Evolutionary conservation across 2,329 filamentous ascomycete species (phyloP).

Genomic region (Nigrospora sphaerica): DNA sequence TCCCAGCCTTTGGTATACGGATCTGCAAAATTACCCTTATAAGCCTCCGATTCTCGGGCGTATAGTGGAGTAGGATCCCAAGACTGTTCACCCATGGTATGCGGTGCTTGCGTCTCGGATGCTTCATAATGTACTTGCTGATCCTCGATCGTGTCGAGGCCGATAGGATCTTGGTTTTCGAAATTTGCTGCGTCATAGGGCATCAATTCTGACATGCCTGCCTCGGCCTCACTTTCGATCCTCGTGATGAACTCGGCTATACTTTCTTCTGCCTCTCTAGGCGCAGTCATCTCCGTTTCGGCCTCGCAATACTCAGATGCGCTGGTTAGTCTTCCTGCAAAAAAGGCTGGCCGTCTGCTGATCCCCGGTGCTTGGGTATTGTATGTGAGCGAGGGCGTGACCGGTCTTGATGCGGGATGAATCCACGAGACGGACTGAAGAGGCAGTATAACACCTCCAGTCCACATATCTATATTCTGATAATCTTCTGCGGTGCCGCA

Average conservation of each 20-base stretch:
- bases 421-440: conserved; percentile 17
- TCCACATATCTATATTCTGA: neutral
- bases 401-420: conserved; percentile 12
- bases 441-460: conserved; percentile 3
- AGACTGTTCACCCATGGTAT: no score
- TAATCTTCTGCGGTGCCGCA: neutral
- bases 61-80: no score
- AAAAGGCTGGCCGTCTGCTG: conserved; percentile 11
- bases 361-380: conserved; percentile 7
- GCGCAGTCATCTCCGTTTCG: neutral
- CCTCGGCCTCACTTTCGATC: conserved; percentile 20
- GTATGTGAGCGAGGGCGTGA: conserved; percentile 4
- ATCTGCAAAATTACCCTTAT: no score
- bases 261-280: conserved; percentile 9
- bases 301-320: neutral
- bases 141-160: no score
- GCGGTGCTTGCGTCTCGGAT: no score
- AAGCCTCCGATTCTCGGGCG: no score
- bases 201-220: no score
- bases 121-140: no score
- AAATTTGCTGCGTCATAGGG: no score
- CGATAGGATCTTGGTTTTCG: no score
- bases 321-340: conserved; percentile 1
- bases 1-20: no score
- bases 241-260: conserved; percentile 26